Evolutionary conservation across 805 yeast species (phyloP), one percentile per base, ranked within the genome.

Genomic region (Debaryomyces hansenii): DNA sequence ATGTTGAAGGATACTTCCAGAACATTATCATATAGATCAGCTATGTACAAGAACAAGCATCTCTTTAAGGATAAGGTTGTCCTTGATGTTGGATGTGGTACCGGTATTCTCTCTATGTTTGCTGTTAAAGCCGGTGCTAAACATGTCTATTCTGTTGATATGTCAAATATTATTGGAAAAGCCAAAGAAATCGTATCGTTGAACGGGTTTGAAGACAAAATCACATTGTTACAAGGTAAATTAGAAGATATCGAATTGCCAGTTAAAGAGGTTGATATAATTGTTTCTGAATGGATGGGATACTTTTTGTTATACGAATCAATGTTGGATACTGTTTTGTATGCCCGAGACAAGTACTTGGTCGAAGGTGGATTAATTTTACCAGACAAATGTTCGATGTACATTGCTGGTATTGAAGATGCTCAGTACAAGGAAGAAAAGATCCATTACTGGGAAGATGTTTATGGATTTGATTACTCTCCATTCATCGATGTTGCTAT

Each of bases 231-330:
- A 43, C 85, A 87, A 67, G 99, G 99, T 40, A 94, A 94, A 63
- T 77, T 94, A 68, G 99, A 94, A 72, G 99, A 94, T 60, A 88
- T 95, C 46, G 78, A 67, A 37, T 74, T 94, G 56, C 98, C 98
- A 34, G 91, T 78, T 54, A 83, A 83, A 46, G 75, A 87, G 63
- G 99, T 94, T 45, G 99, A 94, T 65, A 92, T 94, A 57, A 94
- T 94, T 55, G 84, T 94, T 50, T 84, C 94, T 53, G 99, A 94
- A 69, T 94, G 99, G 99, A 94, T 94, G 99, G 99, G 99, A 14
- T 94, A 94, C 69, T 94, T 94, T 62, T 70, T 95, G 56, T 77
- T 95, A 46, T 94, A 92, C 65, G 99, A 94, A 77, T 88, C 96
- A 50, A 94, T 94, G 99, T 79, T 94, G 66, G 98, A 94, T 69